Conservation (phyloP, 2,329 filamentous ascomycete species). For the Calonectria leucothoes region DNA sequence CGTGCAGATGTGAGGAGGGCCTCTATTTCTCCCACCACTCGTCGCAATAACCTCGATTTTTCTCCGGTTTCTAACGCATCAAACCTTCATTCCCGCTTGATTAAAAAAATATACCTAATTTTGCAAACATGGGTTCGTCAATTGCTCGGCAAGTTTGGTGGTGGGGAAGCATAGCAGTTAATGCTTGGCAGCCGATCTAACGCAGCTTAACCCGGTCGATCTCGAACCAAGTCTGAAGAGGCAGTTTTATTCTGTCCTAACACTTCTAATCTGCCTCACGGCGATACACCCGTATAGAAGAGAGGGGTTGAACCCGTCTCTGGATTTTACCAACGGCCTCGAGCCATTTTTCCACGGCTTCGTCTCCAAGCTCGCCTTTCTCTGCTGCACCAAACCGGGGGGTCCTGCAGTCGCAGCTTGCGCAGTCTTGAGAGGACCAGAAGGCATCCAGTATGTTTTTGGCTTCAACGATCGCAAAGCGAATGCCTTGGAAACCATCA, state of each 20-base stretch:
- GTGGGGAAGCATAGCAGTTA: not conserved
- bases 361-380: slow-evolving; percentile 13
- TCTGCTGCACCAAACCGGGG: slow-evolving; percentile 4
- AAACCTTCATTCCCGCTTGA: not conserved
- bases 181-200: not conserved
- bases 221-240: not conserved
- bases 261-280: not conserved
- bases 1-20: not conserved
- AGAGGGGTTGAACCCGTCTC: not conserved
- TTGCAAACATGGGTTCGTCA: not conserved
- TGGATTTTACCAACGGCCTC: not conserved
- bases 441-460: slow-evolving; percentile 10
- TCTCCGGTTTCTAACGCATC: not conserved
- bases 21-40: not conserved
- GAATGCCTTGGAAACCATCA: not conserved
- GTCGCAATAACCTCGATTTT: not conserved
- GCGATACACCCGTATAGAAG: not conserved
- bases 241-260: slow-evolving; percentile 1
- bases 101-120: not conserved
- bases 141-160: not conserved
- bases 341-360: slow-evolving; percentile 1
- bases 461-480: not conserved
- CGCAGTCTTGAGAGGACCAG: not conserved
- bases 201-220: not conserved
- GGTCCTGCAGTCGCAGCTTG: slow-evolving; percentile 10